Base-by-base conservation (phyloP, 176 grass and related monocot genomes). In the Cocos nucifera region DNA sequence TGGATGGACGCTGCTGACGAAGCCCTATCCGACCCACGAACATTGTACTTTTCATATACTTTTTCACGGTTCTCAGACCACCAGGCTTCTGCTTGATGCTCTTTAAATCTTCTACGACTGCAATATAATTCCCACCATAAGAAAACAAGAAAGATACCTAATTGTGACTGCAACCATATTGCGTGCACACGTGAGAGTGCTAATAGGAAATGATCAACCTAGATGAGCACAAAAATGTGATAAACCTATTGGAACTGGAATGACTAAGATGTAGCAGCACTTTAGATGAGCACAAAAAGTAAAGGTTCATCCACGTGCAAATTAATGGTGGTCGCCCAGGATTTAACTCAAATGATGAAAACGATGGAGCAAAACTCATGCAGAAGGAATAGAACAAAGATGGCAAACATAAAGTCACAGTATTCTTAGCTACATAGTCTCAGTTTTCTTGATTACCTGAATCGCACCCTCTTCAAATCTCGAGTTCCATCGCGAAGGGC, bases 51-150 rank as follows among this genome's bases (percentile, higher is more conserved):
- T 49, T 98, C 94, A 0, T 98, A 93, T 1, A 98, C 94, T 66
- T 83, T 89, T 65, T 86, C 73, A 15, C 85, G 84, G 50, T 98
- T 98, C 75, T 98, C 94, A 22, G 83, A 85, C 94, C 94, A 98
- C 94, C 94, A 98, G 62, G 65, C 68, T 76, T 92, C 88, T 32
- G 94, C 94, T 57, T 98, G 94, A 63, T 98, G 88, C 82, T 98
- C 94, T 19, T 82, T 79, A 55, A 98, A 98, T 53, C 84, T 86
- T 75, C 85, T 83, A 56, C 94, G 88, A 29, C 94, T 82, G 35
- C 53, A 70, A 73, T 44, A 14, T 44, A 10, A 44, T 44, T 44
- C 10, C 35, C 2, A 44, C 35, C 1, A 12, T 44, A 44, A 35
- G 35, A 14, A 9, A 44, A 44, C 35, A 44, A 44, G 35, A 44